Base-by-base conservation (phyloP, 169 alveolate species). In the Condylostoma magnum region DNA sequence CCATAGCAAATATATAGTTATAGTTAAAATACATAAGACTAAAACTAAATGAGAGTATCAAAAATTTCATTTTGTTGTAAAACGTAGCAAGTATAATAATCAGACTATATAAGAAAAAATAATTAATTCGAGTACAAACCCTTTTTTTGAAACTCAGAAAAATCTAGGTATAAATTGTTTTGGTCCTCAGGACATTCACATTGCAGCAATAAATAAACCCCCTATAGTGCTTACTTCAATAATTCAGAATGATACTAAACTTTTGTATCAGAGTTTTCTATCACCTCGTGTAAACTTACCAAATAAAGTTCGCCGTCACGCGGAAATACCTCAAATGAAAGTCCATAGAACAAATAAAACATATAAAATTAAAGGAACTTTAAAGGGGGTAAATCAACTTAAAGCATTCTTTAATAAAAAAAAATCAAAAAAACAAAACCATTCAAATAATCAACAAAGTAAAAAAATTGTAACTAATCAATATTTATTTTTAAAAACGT, bases 131-230 rank as follows among this genome's bases (percentile, higher is more conserved):
- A 34, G 15, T 3, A 34, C 20, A 56, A 56, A 56, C 3, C 52
- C 20, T 34, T 56, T 56, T 28, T 28, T 56, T n/a, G 46, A 18
- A 3, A 30, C 10, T n/a, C 12, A 31, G 30, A 56, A 34, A n/a
- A 12, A 27, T n/a, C 69, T 18, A 12, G 48, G 69, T 18, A 34
- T 15, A 4, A 56, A n/a, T 2, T 25, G 52, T n/a, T 15, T 31
- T 3, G 69, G 69, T 18, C 69, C 69, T 6, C 69, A 56, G n/a
- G 51, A 31, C 69, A 56, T 56, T 34, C 69, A 56, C 12, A 50
- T 50, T 2, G 69, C 48, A 31, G 27, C n/a, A 31, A 56, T 34
- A 27, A n/a, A 31, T 4, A 56, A n/a, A n/a, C 69, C 69, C 2
- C 30, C 5, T 4, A 56, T 18, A 4, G 69, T 56, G 36, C 22